These are phyloP conservation scores for Claviceps cyperi DNA, from an alignment of 2,329 filamentous ascomycete genomes.

Conservation along the genomic window DNA sequence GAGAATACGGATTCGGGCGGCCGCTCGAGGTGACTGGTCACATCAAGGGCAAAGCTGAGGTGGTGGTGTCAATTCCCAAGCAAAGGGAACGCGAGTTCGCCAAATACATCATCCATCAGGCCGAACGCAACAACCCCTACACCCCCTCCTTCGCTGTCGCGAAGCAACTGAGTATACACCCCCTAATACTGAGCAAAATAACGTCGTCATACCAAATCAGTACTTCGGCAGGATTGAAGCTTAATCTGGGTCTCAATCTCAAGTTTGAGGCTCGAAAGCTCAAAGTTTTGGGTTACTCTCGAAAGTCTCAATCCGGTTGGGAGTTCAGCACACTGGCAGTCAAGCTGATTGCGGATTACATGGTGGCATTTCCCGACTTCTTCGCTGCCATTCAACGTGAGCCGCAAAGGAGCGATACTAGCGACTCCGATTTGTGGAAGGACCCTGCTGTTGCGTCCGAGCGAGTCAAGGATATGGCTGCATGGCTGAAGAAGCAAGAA, in stretches of 20 bases:
- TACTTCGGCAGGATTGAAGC: conserved; percentile 59
- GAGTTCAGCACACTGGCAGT: conserved; percentile 85
- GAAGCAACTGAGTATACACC: conserved; percentile 64
- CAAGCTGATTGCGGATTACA: conserved; percentile 70
- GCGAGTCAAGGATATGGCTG: conserved; percentile 84
- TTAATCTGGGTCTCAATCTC: conserved; percentile 87
- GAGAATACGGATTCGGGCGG: conserved; percentile 82
- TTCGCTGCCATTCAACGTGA: conserved; percentile 78
- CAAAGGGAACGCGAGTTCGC: conserved; percentile 71
- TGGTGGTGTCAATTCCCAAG: conserved; percentile 60
- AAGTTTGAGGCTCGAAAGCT: conserved; percentile 94
- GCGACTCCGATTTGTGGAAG: conserved; percentile 76
- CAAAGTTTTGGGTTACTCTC: conserved; percentile 91
- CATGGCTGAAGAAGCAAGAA: conserved; percentile 85
- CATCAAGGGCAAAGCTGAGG: conserved; percentile 57
- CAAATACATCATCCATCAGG: conserved; percentile 52
- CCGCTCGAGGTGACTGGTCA: conserved; percentile 75
- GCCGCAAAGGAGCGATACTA: conserved; percentile 70
- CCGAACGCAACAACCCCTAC: conserved; percentile 61
- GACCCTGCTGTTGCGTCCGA: conserved; percentile 53
- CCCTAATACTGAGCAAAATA: conserved; percentile 84
- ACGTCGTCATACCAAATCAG: conserved; percentile 85
- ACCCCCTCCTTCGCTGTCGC: conserved; percentile 82
- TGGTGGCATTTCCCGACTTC: conserved; percentile 89
- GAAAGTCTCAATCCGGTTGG: conserved; percentile 77